Evolutionary conservation across 257 asterid species (phyloP).

Genomic region (Jaltomata sinuosa): DNA sequence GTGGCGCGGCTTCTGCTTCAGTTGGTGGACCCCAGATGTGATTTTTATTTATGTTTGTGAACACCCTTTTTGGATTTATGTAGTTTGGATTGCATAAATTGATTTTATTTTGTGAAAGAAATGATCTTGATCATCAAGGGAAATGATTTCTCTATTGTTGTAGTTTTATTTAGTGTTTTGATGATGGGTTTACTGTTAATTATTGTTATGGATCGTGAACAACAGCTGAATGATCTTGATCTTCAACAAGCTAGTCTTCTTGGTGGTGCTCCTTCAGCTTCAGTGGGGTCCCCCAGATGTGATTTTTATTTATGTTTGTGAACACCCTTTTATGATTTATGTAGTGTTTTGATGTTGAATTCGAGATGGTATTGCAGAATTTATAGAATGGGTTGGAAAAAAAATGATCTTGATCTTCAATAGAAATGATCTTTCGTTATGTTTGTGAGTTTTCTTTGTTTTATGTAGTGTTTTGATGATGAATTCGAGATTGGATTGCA

Average conservation of each 20-base stretch:
- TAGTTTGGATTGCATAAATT: too few relatives aligned
- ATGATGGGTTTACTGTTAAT: neutral
- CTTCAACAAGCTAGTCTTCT: slow-evolving; percentile 13
- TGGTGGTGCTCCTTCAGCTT: neutral
- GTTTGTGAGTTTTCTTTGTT: neutral
- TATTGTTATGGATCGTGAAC: too few relatives aligned
- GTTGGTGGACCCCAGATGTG: too few relatives aligned
- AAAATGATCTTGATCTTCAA: too few relatives aligned
- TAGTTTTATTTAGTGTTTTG: neutral
- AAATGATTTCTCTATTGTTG: too few relatives aligned
- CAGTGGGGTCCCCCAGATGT: neutral
- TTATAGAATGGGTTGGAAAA: too few relatives aligned
- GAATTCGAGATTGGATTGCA: neutral
- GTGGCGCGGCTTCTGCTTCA: too few relatives aligned
- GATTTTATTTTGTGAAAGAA: too few relatives aligned
- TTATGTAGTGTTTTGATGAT: neutral
- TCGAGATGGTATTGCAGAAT: neutral
- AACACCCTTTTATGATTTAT: neutral
- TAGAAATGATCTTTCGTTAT: neutral
- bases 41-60: too few relatives aligned
- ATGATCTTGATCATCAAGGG: too few relatives aligned
- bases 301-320: neutral
- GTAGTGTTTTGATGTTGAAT: neutral
- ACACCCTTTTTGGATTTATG: too few relatives aligned
- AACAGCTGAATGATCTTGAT: slow-evolving; percentile 30